Evolutionary conservation across 2,329 filamentous ascomycete genomes (phyloP).

Genomic region (Neurospora sp.): DNA sequence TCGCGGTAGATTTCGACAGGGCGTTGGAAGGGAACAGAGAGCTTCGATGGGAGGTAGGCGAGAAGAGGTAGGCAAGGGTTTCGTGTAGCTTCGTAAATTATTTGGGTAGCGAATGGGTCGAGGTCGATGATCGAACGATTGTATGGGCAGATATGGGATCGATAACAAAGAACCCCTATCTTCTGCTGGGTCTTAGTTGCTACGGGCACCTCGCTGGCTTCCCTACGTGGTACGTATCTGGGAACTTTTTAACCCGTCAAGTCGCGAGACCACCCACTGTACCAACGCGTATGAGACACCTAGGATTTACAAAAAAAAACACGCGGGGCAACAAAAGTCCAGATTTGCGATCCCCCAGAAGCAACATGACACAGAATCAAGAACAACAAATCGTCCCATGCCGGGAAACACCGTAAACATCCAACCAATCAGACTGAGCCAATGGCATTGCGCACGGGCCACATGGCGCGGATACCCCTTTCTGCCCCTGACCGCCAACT

Average conservation of each 20-base stretch:
- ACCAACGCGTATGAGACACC: neutral
- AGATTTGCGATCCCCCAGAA: neutral
- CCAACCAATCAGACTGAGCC: slow-evolving; percentile 12
- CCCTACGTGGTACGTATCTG: neutral
- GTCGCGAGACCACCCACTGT: neutral
- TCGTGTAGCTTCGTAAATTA: neutral
- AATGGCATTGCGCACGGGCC: slow-evolving; percentile 2
- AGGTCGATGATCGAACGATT: neutral
- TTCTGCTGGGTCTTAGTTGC: neutral
- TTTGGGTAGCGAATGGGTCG: neutral
- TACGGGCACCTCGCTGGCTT: neutral
- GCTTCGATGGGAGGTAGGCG: neutral
- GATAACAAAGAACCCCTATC: slow-evolving; percentile 1
- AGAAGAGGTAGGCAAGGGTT: neutral
- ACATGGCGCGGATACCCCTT: slow-evolving; percentile 3
- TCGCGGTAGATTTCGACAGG: neutral
- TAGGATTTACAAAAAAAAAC: neutral
- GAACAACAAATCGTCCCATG: slow-evolving; percentile 17
- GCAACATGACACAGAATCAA: neutral
- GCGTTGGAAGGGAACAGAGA: neutral
- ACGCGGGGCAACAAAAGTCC: neutral
- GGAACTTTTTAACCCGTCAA: neutral
- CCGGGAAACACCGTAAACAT: slow-evolving; percentile 11
- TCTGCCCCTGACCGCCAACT: slow-evolving; percentile 13
- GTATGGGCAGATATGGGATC: slow-evolving; percentile 1